A percentile compares a stretch with the other conserved stretches of the same genome.
These are phyloP conservation scores for Yamadazyma friedrichii DNA, from an alignment of 1,139 yeast genomes.

Conservation along the genomic window DNA sequence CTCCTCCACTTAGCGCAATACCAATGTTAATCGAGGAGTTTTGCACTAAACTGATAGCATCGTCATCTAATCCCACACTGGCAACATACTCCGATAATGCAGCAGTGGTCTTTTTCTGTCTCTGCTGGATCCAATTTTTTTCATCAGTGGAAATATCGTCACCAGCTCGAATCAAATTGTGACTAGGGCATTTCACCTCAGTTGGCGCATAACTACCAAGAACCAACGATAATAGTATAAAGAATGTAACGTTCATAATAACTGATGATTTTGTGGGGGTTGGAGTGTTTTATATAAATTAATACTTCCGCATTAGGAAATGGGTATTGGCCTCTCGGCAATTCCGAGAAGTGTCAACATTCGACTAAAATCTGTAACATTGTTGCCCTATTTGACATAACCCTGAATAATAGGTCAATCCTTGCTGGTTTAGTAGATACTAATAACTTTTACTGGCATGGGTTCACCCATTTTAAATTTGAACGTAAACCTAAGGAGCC, in stretches of 20 bases:
- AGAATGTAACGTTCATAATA: neutral
- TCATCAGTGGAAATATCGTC: slow-evolving; percentile 36
- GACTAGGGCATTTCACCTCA: slow-evolving; percentile 53
- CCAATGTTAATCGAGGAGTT: slow-evolving; percentile 52
- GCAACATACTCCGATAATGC: slow-evolving; percentile 57
- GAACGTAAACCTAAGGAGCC: too few relatives aligned
- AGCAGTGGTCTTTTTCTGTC: slow-evolving; percentile 54
- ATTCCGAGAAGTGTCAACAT: neutral
- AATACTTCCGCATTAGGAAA: neutral
- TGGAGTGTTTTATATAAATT: neutral
- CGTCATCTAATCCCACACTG: slow-evolving; percentile 56
- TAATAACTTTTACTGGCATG: too few relatives aligned
- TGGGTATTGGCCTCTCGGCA: neutral
- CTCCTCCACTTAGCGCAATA: slow-evolving; percentile 87
- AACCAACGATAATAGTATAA: neutral
- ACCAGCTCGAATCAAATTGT: slow-evolving; percentile 36
- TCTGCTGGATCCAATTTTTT: slow-evolving; percentile 35
- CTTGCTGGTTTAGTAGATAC: too few relatives aligned
- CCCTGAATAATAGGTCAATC: too few relatives aligned
- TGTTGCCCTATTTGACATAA: too few relatives aligned
- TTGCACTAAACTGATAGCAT: slow-evolving; percentile 45
- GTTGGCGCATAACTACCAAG: slow-evolving; percentile 64
- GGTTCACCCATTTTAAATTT: too few relatives aligned
- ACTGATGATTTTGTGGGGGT: too few relatives aligned
- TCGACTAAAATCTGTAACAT: too few relatives aligned